Percentiles rank a stretch among this genome's conserved stretches.
These are phyloP conservation scores for Quercus parvula DNA, from an alignment of 306 rosid species.

Conservation along the genomic window DNA sequence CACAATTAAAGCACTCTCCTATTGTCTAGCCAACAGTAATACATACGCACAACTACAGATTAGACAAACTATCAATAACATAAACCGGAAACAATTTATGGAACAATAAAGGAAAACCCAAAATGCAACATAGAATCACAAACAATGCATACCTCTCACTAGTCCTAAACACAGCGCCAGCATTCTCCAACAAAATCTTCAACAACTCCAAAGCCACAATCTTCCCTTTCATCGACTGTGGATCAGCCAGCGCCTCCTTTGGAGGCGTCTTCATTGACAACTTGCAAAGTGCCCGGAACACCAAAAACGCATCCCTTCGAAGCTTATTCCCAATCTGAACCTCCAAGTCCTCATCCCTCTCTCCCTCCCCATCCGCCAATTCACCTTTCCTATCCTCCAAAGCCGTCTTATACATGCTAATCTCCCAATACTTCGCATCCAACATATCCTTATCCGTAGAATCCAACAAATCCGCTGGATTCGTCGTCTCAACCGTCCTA, in stretches of 20 bases:
- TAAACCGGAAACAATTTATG: no score
- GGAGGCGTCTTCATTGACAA: slow-evolving; percentile 95
- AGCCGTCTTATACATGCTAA: slow-evolving; percentile 98
- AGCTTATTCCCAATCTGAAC: slow-evolving; percentile 98
- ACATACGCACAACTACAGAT: not conserved
- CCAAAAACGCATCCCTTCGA: slow-evolving; percentile 91
- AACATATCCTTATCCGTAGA: slow-evolving; percentile 98
- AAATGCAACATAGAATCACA: not conserved
- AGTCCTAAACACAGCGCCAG: slow-evolving; percentile 98
- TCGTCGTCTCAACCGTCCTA: slow-evolving; percentile 86
- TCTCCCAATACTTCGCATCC: slow-evolving; percentile 99
- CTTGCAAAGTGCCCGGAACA: slow-evolving; percentile 96
- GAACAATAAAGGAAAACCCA: not conserved
- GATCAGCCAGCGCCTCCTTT: slow-evolving; percentile 85
- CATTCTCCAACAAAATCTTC: slow-evolving; percentile 95
- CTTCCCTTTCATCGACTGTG: slow-evolving; percentile 92
- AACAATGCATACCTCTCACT: slow-evolving; percentile 73
- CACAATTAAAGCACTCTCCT: not conserved
- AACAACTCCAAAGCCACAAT: slow-evolving; percentile 91
- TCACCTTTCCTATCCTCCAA: slow-evolving; percentile 96
- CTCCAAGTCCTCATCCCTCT: slow-evolving; percentile 97
- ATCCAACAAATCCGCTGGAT: slow-evolving; percentile 94
- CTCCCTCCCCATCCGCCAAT: slow-evolving; percentile 82
- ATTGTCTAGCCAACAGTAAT: slow-evolving; percentile 12
- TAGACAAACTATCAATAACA: no score